Base-by-base conservation (phyloP, 345 rosid genomes). In the Physaria fendleri region DNA sequence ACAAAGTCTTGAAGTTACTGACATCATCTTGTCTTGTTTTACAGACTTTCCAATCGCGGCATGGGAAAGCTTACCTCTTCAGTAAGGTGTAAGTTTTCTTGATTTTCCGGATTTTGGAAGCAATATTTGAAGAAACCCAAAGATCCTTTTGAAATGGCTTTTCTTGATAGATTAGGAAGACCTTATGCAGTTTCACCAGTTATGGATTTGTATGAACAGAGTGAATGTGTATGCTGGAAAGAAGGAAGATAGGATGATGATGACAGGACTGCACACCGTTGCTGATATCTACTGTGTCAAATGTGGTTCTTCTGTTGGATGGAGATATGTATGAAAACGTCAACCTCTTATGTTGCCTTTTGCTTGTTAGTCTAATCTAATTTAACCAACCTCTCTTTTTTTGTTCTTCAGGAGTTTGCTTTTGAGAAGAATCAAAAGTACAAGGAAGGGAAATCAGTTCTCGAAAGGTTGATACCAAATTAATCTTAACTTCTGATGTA, bases 11-110 rank as follows among this genome's bases (percentile, higher is more conserved):
- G 13, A 53, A 64, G 55, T 34, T 16, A 24, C 54, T 65, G 24
- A 65, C 32, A 13, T 4, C 18, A 35, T 49, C 39, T 28, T 56
- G 21, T 50, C 29, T 21, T 49, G 5, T 44, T 12, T 40, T 77
- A 60, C 82, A 93, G 99, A 66, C 88, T 39, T 93, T 93, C 81
- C 90, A 83, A 41, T 4, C 74, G 85, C 82, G 85, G 71, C 95
- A 93, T 79, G 99, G 99, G 75, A 85, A 79, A 80, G 99, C 99
- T 69, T 94, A 90, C 79, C 97, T 94, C 82, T 90, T 94, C 88
- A 75, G 50, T 60, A 85, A 90, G 76, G 96, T 90, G 99, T 94
- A 90, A 94, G 99, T 85, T 74, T 71, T 83, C 71, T 78, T 41
- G 38, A 5, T 39, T 24, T 37, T n/a, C n/a, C n/a, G 23, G 29